Evolutionary conservation across 1,284 basidiomycete species (phyloP).

Genomic region (Earliella scabrosa): DNA sequence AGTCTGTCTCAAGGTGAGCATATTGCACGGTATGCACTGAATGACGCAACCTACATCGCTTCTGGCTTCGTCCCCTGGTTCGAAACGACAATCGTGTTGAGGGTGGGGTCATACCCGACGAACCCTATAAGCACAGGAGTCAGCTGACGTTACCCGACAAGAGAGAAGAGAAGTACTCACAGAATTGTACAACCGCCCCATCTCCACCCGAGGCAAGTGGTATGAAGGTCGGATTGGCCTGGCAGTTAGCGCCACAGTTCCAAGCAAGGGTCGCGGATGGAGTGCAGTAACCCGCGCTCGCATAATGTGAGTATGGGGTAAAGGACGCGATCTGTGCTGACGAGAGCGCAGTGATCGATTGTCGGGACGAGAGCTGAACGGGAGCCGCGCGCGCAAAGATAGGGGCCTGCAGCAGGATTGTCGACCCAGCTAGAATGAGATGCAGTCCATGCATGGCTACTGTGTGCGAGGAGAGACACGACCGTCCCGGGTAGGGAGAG

Average conservation of each 20-base stretch:
- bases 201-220: slow-evolving; percentile 60
- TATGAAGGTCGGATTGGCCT: slow-evolving; percentile 53
- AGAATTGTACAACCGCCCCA: slow-evolving; percentile 51
- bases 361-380: slow-evolving; percentile 15
- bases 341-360: slow-evolving; percentile 45
- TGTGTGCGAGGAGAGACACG: too few relatives aligned
- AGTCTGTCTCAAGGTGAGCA: slow-evolving; percentile 36
- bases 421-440: too few relatives aligned
- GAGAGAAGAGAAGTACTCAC: slow-evolving; percentile 31
- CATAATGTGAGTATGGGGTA: slow-evolving; percentile 58
- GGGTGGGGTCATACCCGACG: slow-evolving; percentile 30
- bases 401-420: slow-evolving; percentile 31
- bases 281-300: slow-evolving; percentile 58
- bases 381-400: slow-evolving; percentile 26
- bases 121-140: slow-evolving; percentile 34
- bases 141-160: background rate
- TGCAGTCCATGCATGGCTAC: too few relatives aligned
- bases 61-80: slow-evolving; percentile 51
- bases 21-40: background rate
- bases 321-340: slow-evolving; percentile 48
- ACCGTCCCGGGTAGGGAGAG: too few relatives aligned
- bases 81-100: slow-evolving; percentile 35
- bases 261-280: slow-evolving; percentile 51
- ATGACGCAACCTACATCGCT: slow-evolving; percentile 44
- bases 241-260: slow-evolving; percentile 59